Base-by-base conservation (phyloP, 352 stramenopile genomes). In the Globisporangium splendens region DNA sequence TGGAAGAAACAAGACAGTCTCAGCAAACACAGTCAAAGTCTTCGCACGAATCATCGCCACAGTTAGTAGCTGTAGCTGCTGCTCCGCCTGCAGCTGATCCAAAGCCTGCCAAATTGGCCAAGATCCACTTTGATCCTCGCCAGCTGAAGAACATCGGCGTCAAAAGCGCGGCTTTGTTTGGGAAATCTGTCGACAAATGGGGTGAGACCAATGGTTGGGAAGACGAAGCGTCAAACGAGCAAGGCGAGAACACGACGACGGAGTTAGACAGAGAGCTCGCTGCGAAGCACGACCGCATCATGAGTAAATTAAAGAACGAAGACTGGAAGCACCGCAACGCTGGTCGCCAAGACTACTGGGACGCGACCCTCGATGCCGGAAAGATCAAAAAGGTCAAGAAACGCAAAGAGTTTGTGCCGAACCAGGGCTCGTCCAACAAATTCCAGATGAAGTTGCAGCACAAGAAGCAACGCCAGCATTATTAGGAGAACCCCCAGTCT, bases 331-430 rank as follows among this genome's bases (percentile, higher is more conserved):
- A 82, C 50, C 83, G 83, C 42, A 86, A 86, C 33, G 72, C 73
- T 6, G 72, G 72, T 17, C 79, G 79, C 15, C 83, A 86, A 49
- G 84, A 89, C 65, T 82, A 77, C 33, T 94, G 85, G 85, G 76
- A 94, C 56, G 80, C 89, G 42, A 77, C 77, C 18, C 69, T 94
- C 1, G 85, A 94, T 57, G 51, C 56, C 10, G 85, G 85, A 39
- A 89, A 94, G 52, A 53, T 85, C 10, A 92, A 92, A 59, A 94
- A 92, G 68, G 64, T 92, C 51, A 90, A 90, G 69, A 90, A 91
- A 63, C 78, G 81, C 53, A 92, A 90, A 51, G 80, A 88, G 50
- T 94, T 94, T 57, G 68, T 89, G 15, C 28, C 80, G 8, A 94
- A 94, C 58, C 70, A 94, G 77, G 85, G 85, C 48, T 66, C 61